Evolutionary conservation across 2,329 filamentous ascomycete genomes (phyloP).

Genomic region (Neurospora crassa): DNA sequence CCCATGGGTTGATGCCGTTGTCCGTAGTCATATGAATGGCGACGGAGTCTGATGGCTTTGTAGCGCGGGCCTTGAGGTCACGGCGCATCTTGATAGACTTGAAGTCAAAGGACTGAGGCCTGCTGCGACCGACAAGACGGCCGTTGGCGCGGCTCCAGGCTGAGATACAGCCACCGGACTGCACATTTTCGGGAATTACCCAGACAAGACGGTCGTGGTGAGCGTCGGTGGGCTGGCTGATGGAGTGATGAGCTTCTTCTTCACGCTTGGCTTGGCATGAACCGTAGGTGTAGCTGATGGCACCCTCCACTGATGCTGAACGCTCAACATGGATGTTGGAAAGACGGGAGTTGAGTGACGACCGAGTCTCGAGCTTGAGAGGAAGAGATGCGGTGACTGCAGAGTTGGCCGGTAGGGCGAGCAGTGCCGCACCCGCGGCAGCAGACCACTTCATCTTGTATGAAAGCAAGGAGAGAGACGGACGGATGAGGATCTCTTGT

Average conservation of each 20-base stretch:
- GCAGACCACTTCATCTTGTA: not conserved
- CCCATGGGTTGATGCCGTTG: constrained; percentile 36
- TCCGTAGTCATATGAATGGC: constrained; percentile 39
- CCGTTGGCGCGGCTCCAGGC: constrained; percentile 25
- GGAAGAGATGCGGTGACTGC: constrained; percentile 5
- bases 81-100: constrained; percentile 18
- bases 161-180: constrained; percentile 29
- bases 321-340: constrained; percentile 25
- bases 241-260: constrained; percentile 20
- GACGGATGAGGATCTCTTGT: not conserved
- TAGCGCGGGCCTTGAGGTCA: constrained; percentile 6
- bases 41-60: constrained; percentile 10
- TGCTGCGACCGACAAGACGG: constrained; percentile 26
- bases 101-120: constrained; percentile 22
- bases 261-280: constrained; percentile 16
- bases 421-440: constrained; percentile 1
- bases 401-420: not conserved
- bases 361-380: constrained; percentile 25
- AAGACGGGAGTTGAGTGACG: constrained; percentile 23
- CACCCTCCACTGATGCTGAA: constrained; percentile 16
- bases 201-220: constrained; percentile 24
- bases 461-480: not conserved
- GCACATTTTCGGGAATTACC: constrained; percentile 23
- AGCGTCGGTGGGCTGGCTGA: constrained; percentile 13
- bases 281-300: constrained; percentile 25